Base-by-base conservation (phyloP, 306 rosid species). In the Dalbergia cochinchinensis region DNA sequence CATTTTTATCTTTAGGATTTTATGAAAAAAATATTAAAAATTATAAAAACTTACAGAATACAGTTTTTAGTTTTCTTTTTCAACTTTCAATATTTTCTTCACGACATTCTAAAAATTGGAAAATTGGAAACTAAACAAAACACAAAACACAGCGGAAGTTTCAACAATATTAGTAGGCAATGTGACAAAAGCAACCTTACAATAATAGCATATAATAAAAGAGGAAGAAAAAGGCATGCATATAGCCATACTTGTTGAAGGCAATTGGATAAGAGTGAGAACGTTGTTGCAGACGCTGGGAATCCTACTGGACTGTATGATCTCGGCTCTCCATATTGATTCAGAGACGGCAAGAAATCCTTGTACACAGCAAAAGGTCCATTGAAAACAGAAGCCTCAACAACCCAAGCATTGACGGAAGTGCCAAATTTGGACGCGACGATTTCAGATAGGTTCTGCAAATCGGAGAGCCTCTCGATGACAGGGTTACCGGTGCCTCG, bases 361-460 rank as follows among this genome's bases (percentile, higher is more conserved):
- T 88, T 83, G 66, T 90, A 90, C 67, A 95, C 87, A 64, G 99
- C 94, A 8, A 89, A 95, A 80, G 98, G 89, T 60, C 98, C 98
- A 74, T 89, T 86, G 63, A 85, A 95, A 83, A 71, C 74, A 59
- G 98, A 86, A 83, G 97, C 92, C 77, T 91, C 94, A 34, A 95
- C 74, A 77, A 90, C 94, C 98, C 99, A 95, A 69, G 97, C 87
- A 83, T 94, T 94, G 74, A 83, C 60, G 14, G 58, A 86, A 69
- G 76, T 79, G 66, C 97, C 94, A 54, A 95, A 88, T 85, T 95
- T 92, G 18, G 91, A 83, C 78, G 87, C 97, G 60, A 92, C 60
- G 78, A 89, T 78, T 84, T 90, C 92, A 47, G 98, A 90, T 79
- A 94, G 84, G 50, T 83, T 88, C 77, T 87, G 90, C 20, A 85